These are phyloP conservation scores for Aspergillus flavus DNA, from an alignment of 2,329 filamentous ascomycete species.

Conservation along the genomic window DNA sequence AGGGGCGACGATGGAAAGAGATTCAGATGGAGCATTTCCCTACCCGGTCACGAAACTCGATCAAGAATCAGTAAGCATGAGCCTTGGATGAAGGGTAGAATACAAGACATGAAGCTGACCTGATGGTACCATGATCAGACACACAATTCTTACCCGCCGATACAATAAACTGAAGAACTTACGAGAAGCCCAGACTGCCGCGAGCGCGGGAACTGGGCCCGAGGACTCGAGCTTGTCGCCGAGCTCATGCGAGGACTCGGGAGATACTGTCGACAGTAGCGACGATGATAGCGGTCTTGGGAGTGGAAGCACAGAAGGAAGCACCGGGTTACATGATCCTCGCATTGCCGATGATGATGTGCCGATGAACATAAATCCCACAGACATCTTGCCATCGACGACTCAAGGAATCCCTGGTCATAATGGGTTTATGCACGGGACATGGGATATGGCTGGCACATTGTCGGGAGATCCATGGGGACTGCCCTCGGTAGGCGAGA, in stretches of 20 bases:
- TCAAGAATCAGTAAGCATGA: background rate
- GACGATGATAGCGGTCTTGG: background rate
- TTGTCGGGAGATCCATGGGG: background rate
- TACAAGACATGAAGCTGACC: background rate
- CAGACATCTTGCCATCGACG: background rate
- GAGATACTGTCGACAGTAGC: background rate
- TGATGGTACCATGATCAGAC: background rate
- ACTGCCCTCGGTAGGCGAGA: background rate
- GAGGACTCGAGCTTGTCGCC: background rate
- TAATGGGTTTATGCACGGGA: background rate
- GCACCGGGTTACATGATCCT: background rate
- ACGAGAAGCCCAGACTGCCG: background rate
- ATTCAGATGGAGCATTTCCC: slow-evolving; percentile 1
- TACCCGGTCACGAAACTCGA: background rate
- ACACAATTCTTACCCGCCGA: background rate
- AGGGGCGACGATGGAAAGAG: slow-evolving; percentile 1
- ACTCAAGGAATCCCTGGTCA: background rate
- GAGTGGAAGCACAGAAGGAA: background rate
- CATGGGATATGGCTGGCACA: background rate
- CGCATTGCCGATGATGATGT: background rate
- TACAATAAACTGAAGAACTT: background rate
- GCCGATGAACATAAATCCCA: background rate
- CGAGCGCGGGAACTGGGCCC: background rate
- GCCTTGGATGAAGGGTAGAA: background rate
- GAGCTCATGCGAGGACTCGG: background rate